These are phyloP conservation scores for Aspergillus aculeatus DNA, from an alignment of 2,329 filamentous ascomycete genomes.

Conservation along the genomic window DNA sequence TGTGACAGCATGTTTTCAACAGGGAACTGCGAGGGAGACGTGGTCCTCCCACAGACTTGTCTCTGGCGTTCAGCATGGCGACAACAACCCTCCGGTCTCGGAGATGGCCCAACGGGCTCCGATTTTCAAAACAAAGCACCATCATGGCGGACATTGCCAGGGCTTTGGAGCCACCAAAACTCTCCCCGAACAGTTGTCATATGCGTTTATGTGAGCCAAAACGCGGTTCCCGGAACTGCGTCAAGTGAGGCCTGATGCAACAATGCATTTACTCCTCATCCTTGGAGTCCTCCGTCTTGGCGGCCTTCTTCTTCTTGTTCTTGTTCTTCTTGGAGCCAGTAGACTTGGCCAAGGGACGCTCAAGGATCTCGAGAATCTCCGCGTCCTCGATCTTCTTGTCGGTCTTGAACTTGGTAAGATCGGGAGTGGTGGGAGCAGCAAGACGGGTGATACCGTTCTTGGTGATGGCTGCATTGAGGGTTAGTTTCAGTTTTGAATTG, in stretches of 20 bases:
- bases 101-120: not conserved
- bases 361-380: slow-evolving; percentile 91
- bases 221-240: slow-evolving; percentile 15
- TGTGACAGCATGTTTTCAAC: slow-evolving; percentile 7
- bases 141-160: slow-evolving; percentile 6
- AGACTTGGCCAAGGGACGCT: slow-evolving; percentile 71
- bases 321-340: slow-evolving; percentile 74
- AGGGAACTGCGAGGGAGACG: slow-evolving; percentile 4
- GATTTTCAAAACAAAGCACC: slow-evolving; percentile 2
- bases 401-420: slow-evolving; percentile 80
- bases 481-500: slow-evolving; percentile 7
- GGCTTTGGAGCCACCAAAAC: slow-evolving; percentile 8
- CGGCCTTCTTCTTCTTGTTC: slow-evolving; percentile 80
- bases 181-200: slow-evolving; percentile 17
- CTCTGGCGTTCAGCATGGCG: slow-evolving; percentile 1
- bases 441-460: slow-evolving; percentile 95
- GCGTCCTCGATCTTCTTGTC: slow-evolving; percentile 98
- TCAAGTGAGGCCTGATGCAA: slow-evolving; percentile 16
- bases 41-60: slow-evolving; percentile 3
- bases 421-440: slow-evolving; percentile 70
- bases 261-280: slow-evolving; percentile 42
- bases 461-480: slow-evolving; percentile 69
- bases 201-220: slow-evolving; percentile 18
- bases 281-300: slow-evolving; percentile 45
- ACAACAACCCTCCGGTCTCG: not conserved